Conservation (phyloP, 1,139 yeast species). For the Taphrina betulina region DNA sequence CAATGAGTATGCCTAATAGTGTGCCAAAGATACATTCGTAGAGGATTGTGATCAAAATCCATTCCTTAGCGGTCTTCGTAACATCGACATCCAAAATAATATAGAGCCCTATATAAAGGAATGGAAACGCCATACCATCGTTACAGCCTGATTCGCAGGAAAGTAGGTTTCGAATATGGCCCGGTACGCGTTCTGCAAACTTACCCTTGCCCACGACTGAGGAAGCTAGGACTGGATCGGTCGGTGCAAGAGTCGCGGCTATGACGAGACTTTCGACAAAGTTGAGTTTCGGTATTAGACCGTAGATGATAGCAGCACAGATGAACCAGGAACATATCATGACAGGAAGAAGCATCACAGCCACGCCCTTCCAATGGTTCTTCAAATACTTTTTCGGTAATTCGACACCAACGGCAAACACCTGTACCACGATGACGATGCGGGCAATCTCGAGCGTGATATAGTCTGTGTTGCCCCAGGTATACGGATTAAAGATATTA, state of each 20-base stretch:
- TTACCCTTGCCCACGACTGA: conserved; percentile 98
- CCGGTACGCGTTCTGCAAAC: conserved; percentile 95
- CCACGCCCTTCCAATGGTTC: conserved; percentile 83
- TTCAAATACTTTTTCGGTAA: conserved; percentile 90
- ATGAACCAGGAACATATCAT: conserved; percentile 94
- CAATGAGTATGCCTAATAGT: conserved; percentile 70
- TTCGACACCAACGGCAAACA: conserved; percentile 96
- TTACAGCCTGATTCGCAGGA: conserved; percentile 97
- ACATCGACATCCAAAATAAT: conserved; percentile 34
- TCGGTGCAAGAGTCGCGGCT: conserved; percentile 93
- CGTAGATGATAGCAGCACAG: conserved; percentile 82
- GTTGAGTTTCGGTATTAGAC: conserved; percentile 73
- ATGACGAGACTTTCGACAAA: conserved; percentile 76
- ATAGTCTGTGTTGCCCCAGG: conserved; percentile 88
- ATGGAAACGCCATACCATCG: conserved; percentile 98
- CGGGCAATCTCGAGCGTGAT: conserved; percentile 87
- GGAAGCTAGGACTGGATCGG: conserved; percentile 96
- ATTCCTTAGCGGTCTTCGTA: conserved; percentile 46
- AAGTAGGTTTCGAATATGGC: conserved; percentile 83
- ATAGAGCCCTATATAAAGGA: conserved; percentile 72
- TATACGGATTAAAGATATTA: conserved; percentile 75
- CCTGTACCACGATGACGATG: conserved; percentile 84
- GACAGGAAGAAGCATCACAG: conserved; percentile 76
- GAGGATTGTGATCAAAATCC: conserved; percentile 75
- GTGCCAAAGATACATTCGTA: conserved; percentile 90